Percentiles rank a stretch among this genome's conserved stretches.
Conservation (phyloP, 2,329 filamentous ascomycete species). For the Alternaria gansuensis region DNA sequence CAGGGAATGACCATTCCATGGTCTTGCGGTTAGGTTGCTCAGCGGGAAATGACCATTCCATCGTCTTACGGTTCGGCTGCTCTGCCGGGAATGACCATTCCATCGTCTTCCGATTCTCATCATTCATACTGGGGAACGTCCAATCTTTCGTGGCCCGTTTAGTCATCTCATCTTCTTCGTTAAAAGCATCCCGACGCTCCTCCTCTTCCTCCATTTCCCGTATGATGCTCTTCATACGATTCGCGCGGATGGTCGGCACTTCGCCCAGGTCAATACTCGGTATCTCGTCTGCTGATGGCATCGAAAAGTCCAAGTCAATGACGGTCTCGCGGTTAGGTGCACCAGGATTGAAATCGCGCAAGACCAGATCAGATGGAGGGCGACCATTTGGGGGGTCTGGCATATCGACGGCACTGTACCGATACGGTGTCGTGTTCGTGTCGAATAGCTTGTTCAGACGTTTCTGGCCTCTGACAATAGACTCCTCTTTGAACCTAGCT, state of each 20-base stretch:
- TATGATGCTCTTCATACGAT: slow-evolving; percentile 60
- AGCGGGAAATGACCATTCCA: slow-evolving; percentile 59
- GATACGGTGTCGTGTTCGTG: slow-evolving; percentile 64
- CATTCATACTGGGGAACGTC: slow-evolving; percentile 61
- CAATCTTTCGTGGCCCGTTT: slow-evolving; percentile 62
- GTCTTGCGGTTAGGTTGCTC: slow-evolving; percentile 52
- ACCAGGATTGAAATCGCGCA: slow-evolving; percentile 56
- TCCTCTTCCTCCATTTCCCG: slow-evolving; percentile 55
- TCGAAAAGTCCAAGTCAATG: slow-evolving; percentile 67
- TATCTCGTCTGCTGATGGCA: slow-evolving; percentile 44
- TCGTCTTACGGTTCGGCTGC: slow-evolving; percentile 53
- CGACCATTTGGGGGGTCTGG: slow-evolving; percentile 52
- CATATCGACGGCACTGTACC: slow-evolving; percentile 63
- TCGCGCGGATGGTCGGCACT: slow-evolving; percentile 66
- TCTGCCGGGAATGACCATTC: slow-evolving; percentile 63
- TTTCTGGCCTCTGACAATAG: slow-evolving; percentile 64
- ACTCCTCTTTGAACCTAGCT: slow-evolving; percentile 64
- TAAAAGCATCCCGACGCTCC: slow-evolving; percentile 46
- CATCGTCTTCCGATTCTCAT: slow-evolving; percentile 58
- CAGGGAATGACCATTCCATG: slow-evolving; percentile 64
- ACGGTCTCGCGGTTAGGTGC: slow-evolving; percentile 60
- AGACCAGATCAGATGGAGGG: slow-evolving; percentile 65
- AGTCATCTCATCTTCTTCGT: slow-evolving; percentile 37
- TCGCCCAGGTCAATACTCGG: slow-evolving; percentile 58
- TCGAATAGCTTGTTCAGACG: slow-evolving; percentile 68